Evolutionary conservation across 768 basidiomycete genomes (phyloP).

Genomic region (Phallus indusiatus): DNA sequence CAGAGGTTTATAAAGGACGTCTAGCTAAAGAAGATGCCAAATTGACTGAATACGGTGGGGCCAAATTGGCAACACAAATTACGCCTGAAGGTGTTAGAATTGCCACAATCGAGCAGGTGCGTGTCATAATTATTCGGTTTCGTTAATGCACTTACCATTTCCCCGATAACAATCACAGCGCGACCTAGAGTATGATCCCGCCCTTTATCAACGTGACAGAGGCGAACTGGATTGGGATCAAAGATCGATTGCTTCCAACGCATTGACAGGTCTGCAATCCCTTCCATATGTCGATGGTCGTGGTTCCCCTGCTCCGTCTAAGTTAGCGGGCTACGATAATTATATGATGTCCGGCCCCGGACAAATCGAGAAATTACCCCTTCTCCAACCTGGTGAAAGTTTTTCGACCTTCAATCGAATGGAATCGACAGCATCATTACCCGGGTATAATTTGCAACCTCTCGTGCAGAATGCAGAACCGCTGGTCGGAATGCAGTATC

Average conservation of each 20-base stretch:
- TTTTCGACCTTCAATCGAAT: background rate
- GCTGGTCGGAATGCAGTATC: background rate
- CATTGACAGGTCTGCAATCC: background rate
- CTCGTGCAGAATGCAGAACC: background rate
- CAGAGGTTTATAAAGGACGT: conserved; percentile 69
- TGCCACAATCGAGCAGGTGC: conserved; percentile 68
- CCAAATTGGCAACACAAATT: conserved; percentile 64
- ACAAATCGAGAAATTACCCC: conserved; percentile 3
- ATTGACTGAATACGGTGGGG: conserved; percentile 69
- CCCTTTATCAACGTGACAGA: conserved; percentile 65
- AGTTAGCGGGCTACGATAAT: conserved; percentile 3
- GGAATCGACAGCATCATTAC: background rate
- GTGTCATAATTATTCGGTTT: conserved; percentile 7
- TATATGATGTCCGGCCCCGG: conserved; percentile 3
- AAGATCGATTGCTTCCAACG: conserved; percentile 54
- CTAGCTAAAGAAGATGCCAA: conserved; percentile 54
- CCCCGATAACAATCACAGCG: conserved; percentile 24
- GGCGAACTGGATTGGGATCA: conserved; percentile 87
- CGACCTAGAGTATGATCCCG: conserved; percentile 79
- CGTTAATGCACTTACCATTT: background rate
- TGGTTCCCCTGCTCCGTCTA: conserved; percentile 1
- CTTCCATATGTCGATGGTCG: conserved; percentile 2
- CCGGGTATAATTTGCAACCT: background rate
- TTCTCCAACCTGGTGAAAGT: conserved; percentile 2
- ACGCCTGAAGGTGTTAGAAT: conserved; percentile 75